These are phyloP conservation scores for Suillus paluster DNA, from an alignment of 768 basidiomycete species.

Conservation along the genomic window DNA sequence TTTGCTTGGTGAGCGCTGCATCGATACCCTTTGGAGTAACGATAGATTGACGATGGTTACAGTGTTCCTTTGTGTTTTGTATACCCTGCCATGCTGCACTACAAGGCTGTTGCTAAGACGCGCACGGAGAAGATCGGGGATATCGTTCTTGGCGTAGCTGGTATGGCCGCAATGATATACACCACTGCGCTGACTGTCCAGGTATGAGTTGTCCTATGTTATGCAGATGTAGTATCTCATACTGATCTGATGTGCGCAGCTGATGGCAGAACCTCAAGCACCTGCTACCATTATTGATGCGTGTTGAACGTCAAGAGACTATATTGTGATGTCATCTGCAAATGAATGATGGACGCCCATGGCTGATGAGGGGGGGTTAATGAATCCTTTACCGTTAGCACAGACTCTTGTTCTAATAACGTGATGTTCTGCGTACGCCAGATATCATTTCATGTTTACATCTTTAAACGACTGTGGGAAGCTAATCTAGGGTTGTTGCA, in stretches of 20 bases:
- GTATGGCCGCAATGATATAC: conserved; percentile 70
- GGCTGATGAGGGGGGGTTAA: not conserved
- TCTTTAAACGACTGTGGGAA: conserved; percentile 6
- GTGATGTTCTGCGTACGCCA: not conserved
- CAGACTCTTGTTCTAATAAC: conserved; percentile 1
- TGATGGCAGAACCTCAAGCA: conserved; percentile 60
- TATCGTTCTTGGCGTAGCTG: conserved; percentile 77
- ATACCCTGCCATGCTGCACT: conserved; percentile 93
- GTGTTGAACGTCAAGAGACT: conserved; percentile 23
- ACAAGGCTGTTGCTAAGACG: conserved; percentile 82
- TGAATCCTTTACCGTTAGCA: not conserved
- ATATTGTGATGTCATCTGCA: not conserved
- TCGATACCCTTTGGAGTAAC: conserved; percentile 1
- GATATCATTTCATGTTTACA: not conserved
- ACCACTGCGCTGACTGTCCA: conserved; percentile 80
- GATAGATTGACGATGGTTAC: conserved; percentile 15
- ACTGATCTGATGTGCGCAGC: conserved; percentile 39
- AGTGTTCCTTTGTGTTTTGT: conserved; percentile 94
- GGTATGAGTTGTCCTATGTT: conserved; percentile 44
- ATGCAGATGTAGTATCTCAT: conserved; percentile 6
- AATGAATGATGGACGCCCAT: not conserved
- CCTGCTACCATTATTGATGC: conserved; percentile 42
- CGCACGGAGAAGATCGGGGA: conserved; percentile 68
- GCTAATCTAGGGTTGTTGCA: not conserved
- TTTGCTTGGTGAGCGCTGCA: conserved; percentile 81